Evolutionary conservation across 1,284 basidiomycete genomes (phyloP).

Genomic region (Cerioporus squamosus): DNA sequence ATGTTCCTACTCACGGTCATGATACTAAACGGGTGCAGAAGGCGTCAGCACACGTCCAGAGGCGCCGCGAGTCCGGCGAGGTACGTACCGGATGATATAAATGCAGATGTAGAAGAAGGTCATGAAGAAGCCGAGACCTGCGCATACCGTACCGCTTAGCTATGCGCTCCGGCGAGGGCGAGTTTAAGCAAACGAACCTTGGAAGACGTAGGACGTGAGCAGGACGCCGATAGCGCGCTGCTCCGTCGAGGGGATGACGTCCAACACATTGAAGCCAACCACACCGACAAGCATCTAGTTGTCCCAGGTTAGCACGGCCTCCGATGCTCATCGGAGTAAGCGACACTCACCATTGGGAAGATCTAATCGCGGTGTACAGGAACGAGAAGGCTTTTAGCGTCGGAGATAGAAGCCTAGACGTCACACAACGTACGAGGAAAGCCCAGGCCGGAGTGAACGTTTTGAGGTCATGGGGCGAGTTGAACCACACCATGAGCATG

Average conservation of each 20-base stretch:
- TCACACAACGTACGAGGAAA: slow-evolving; percentile 41
- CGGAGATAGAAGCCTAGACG: too few species aligned
- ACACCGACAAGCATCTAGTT: slow-evolving; percentile 52
- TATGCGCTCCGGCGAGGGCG: slow-evolving; percentile 14
- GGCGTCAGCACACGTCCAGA: slow-evolving; percentile 7
- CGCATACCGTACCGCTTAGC: not conserved
- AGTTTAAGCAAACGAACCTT: slow-evolving; percentile 36
- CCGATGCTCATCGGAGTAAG: slow-evolving; percentile 7
- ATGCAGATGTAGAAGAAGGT: slow-evolving; percentile 56
- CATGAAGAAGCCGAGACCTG: slow-evolving; percentile 53
- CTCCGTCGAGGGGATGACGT: slow-evolving; percentile 41
- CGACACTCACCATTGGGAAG: slow-evolving; percentile 46
- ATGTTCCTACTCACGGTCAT: slow-evolving; percentile 42
- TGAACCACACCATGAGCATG: slow-evolving; percentile 58
- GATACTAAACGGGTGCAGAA: slow-evolving; percentile 34
- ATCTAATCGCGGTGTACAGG: slow-evolving; percentile 33
- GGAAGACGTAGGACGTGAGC: slow-evolving; percentile 51
- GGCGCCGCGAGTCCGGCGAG: slow-evolving; percentile 2
- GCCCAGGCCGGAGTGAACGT: slow-evolving; percentile 53
- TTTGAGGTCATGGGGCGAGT: slow-evolving; percentile 47
- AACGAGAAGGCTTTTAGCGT: not conserved
- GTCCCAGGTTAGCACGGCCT: slow-evolving; percentile 2
- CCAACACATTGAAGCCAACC: slow-evolving; percentile 50
- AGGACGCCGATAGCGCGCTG: slow-evolving; percentile 45
- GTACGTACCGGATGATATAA: slow-evolving; percentile 48